Conservation (phyloP, 805 yeast species). For the Saccharomycopsis amapae region DNA sequence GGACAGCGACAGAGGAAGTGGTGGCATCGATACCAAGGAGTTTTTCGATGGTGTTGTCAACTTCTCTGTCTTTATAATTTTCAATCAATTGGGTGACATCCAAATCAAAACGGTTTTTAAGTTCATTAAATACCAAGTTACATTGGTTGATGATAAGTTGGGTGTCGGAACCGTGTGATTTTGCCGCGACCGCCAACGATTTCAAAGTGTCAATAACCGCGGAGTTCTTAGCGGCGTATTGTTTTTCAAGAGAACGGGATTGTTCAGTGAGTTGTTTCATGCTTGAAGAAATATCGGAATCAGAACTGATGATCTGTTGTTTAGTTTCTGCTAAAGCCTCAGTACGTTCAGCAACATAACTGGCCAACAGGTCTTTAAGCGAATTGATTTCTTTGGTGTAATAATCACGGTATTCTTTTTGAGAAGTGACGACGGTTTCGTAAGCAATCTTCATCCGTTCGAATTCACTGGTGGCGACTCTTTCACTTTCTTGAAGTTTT, state of each 20-base stretch:
- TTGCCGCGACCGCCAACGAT: slow-evolving; percentile 38
- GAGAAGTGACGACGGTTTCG: slow-evolving; percentile 47
- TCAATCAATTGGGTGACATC: slow-evolving; percentile 25
- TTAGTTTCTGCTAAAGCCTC: slow-evolving; percentile 32
- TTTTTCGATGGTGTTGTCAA: slow-evolving; percentile 16
- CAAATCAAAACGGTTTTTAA: slow-evolving; percentile 30
- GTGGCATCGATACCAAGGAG: slow-evolving; percentile 8
- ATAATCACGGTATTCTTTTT: slow-evolving; percentile 43
- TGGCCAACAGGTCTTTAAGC: slow-evolving; percentile 33
- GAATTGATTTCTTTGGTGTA: slow-evolving; percentile 38
- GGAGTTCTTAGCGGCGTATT: slow-evolving; percentile 42
- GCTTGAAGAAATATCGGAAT: slow-evolving; percentile 43
- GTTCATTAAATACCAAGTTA: slow-evolving; percentile 37
- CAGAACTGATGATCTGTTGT: slow-evolving; percentile 35
- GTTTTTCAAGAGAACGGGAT: slow-evolving; percentile 41
- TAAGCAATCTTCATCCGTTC: slow-evolving; percentile 53
- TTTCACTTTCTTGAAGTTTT: slow-evolving; percentile 41
- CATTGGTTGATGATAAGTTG: slow-evolving; percentile 39
- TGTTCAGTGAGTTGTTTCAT: slow-evolving; percentile 42
- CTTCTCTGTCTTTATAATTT: slow-evolving; percentile 29
- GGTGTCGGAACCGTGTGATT: slow-evolving; percentile 43
- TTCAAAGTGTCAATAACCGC: slow-evolving; percentile 37
- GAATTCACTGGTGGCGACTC: slow-evolving; percentile 40
- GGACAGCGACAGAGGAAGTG: neutral
- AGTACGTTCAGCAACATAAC: slow-evolving; percentile 33